Evolutionary conservation across 352 stramenopile genomes (phyloP).

Genomic region (Saprolegnia diclina): DNA sequence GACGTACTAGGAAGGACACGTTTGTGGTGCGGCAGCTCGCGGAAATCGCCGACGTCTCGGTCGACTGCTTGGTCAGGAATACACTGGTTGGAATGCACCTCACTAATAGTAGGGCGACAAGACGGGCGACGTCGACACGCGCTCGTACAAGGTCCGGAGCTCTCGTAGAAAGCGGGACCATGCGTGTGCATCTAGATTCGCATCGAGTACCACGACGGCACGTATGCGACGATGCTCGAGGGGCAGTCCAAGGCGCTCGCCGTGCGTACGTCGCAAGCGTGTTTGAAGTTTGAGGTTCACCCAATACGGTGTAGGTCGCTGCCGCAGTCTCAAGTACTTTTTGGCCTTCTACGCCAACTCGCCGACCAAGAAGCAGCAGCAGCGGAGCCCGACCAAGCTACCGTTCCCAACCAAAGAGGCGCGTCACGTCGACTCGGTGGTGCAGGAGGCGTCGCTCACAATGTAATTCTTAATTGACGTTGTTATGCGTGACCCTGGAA

Average conservation of each 20-base stretch:
- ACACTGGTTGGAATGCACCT: not conserved
- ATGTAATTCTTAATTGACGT: conserved; percentile 1
- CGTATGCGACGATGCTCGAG: conserved; percentile 11
- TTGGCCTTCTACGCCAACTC: conserved; percentile 16
- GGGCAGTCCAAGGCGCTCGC: conserved; percentile 14
- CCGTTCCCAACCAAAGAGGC: not conserved
- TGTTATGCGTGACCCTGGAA: conserved; percentile 44
- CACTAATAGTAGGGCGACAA: conserved; percentile 9
- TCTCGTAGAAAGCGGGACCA: not conserved
- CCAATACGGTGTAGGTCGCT: not conserved
- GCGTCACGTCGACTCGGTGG: not conserved
- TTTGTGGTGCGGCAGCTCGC: conserved; percentile 16
- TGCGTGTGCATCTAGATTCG: conserved; percentile 10
- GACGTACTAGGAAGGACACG: not conserved
- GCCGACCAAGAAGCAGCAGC: conserved; percentile 1
- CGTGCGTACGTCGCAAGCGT: not conserved
- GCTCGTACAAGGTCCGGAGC: conserved; percentile 12
- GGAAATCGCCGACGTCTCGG: conserved; percentile 2
- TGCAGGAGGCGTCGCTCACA: not conserved
- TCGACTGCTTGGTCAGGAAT: conserved; percentile 15
- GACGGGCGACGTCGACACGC: conserved; percentile 22
- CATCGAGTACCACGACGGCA: conserved; percentile 21
- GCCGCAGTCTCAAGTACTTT: conserved; percentile 23
- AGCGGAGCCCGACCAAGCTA: not conserved
- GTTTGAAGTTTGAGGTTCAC: not conserved